phyloP scores from a whole-genome alignment of 2,329 filamentous ascomycete genomes.

The Chaetomium sp. region DNA sequence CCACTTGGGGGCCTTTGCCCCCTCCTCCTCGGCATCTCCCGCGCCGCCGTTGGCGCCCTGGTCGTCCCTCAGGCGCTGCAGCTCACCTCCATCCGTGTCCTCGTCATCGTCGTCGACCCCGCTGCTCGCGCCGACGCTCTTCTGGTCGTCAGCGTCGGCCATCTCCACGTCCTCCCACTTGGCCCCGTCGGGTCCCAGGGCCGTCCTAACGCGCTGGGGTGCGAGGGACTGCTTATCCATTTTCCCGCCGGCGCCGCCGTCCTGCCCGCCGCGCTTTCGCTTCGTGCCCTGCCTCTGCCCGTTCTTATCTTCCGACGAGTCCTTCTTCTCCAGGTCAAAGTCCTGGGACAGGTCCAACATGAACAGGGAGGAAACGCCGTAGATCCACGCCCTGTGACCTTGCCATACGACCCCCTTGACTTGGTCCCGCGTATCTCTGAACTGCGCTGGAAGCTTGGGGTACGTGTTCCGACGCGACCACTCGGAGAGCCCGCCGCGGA shows the following conservation, averaged over 20 bases:
- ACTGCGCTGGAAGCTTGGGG: slow-evolving; percentile 71
- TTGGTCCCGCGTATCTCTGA: slow-evolving; percentile 73
- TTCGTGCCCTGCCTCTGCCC: slow-evolving; percentile 49
- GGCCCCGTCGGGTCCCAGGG: slow-evolving; percentile 40
- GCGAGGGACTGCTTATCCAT: slow-evolving; percentile 53
- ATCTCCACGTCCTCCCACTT: slow-evolving; percentile 43
- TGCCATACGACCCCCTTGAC: slow-evolving; percentile 88
- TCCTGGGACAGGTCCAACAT: slow-evolving; percentile 87
- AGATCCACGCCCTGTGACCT: slow-evolving; percentile 77
- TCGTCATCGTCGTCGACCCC: slow-evolving; percentile 48
- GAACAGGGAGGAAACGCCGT: slow-evolving; percentile 81
- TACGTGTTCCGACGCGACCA: slow-evolving; percentile 86
- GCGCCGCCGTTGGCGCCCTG: slow-evolving; percentile 42
- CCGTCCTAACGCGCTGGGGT: slow-evolving; percentile 46
- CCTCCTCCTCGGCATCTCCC: slow-evolving; percentile 39
- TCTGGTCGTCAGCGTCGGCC: slow-evolving; percentile 38
- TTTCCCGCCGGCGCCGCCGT: slow-evolving; percentile 56
- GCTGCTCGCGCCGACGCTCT: slow-evolving; percentile 39
- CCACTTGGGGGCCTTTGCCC: slow-evolving; percentile 43
- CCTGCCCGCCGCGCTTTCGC: slow-evolving; percentile 54
- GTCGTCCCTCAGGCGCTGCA: slow-evolving; percentile 40
- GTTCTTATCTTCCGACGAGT: slow-evolving; percentile 36
- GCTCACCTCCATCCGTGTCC: slow-evolving; percentile 40
- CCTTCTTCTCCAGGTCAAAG: slow-evolving; percentile 49
- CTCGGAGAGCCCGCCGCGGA: slow-evolving; percentile 73